Percentiles rank a stretch among this genome's conserved stretches.
phyloP scores from a whole-genome alignment of 768 basidiomycete species.

The Leccinum boreale region DNA sequence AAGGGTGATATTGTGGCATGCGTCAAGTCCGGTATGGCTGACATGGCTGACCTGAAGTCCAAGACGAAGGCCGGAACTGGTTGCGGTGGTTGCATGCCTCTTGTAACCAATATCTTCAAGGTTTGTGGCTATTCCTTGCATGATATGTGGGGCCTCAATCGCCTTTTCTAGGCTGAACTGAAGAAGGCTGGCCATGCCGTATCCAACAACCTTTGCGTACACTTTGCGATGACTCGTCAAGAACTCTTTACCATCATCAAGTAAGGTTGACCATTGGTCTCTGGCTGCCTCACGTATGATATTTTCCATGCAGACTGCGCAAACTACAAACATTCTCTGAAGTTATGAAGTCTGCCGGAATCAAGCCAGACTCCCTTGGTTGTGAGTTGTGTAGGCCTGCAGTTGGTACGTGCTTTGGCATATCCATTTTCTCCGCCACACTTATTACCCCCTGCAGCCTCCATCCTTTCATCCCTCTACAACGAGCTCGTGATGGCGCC shows the following conservation, averaged over 20 bases:
- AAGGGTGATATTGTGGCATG: slow-evolving; percentile 56
- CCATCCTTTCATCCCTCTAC: slow-evolving; percentile 47
- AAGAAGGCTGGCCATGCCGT: slow-evolving; percentile 59
- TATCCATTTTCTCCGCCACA: background rate
- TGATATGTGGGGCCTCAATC: background rate
- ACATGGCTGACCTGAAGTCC: slow-evolving; percentile 52
- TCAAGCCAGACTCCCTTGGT: slow-evolving; percentile 48
- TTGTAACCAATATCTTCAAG: slow-evolving; percentile 42
- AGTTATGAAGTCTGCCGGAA: slow-evolving; percentile 50
- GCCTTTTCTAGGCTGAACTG: slow-evolving; percentile 51
- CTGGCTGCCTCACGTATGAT: background rate
- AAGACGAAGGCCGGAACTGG: slow-evolving; percentile 72
- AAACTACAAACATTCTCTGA: slow-evolving; percentile 52
- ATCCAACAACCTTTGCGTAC: slow-evolving; percentile 59
- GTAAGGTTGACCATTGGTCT: slow-evolving; percentile 20
- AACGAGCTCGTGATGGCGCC: slow-evolving; percentile 66
- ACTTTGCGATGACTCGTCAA: slow-evolving; percentile 60
- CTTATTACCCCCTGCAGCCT: slow-evolving; percentile 14
- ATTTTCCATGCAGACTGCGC: slow-evolving; percentile 43
- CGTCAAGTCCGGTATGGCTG: slow-evolving; percentile 47
- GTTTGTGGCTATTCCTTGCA: slow-evolving; percentile 6
- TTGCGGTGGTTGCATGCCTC: slow-evolving; percentile 71
- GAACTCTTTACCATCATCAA: slow-evolving; percentile 66
- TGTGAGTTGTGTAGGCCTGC: slow-evolving; percentile 76
- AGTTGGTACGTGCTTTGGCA: slow-evolving; percentile 38